phyloP scores from a whole-genome alignment of 106 monocot genomes.

The Ottelia alismoides region DNA sequence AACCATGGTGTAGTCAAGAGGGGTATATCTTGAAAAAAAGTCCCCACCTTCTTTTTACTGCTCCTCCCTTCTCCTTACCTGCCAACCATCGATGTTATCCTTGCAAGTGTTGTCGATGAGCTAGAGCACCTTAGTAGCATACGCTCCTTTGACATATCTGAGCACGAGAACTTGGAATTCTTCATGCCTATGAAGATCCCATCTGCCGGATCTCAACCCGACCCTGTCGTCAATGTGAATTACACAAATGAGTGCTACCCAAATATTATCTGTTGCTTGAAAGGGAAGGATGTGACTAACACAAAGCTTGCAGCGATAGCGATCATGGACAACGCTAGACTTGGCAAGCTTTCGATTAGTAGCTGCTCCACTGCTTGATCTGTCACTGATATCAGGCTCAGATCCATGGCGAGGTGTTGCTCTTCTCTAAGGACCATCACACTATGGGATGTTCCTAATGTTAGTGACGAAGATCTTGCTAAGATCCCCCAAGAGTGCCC shows the following conservation, averaged over 20 bases:
- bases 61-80: too few relatives aligned
- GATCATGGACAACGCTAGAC: slow-evolving; percentile 21
- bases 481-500: slow-evolving; percentile 68
- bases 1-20: too few relatives aligned
- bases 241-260: too few relatives aligned
- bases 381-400: slow-evolving; percentile 49
- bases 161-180: too few relatives aligned
- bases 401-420: slow-evolving; percentile 38
- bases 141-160: slow-evolving; percentile 20
- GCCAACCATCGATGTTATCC: too few relatives aligned
- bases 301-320: slow-evolving; percentile 49
- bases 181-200: not conserved
- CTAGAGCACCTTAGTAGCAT: slow-evolving; percentile 43
- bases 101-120: too few relatives aligned
- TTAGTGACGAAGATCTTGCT: slow-evolving; percentile 42
- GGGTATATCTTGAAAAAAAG: too few relatives aligned
- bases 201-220: slow-evolving; percentile 1
- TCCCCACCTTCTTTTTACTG: too few relatives aligned
- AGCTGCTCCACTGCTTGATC: slow-evolving; percentile 23
- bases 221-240: not conserved
- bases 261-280: slow-evolving; percentile 22
- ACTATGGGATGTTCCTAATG: slow-evolving; percentile 36
- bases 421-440: slow-evolving; percentile 34
- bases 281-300: slow-evolving; percentile 58
- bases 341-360: slow-evolving; percentile 40